phyloP scores from a whole-genome alignment of 2,329 filamentous ascomycete species.

The Pseudogymnoascus sp. region DNA sequence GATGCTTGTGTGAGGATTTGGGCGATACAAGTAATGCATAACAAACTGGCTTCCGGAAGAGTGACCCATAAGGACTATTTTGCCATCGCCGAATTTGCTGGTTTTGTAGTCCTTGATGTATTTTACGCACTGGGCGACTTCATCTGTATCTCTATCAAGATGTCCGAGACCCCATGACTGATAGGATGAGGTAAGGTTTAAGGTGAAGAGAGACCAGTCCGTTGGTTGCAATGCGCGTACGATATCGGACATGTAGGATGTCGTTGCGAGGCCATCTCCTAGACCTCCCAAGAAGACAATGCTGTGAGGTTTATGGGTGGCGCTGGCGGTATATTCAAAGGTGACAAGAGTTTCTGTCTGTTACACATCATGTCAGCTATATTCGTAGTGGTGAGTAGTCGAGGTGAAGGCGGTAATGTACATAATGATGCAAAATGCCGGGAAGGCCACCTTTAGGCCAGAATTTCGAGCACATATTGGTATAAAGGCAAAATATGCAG shows the following conservation, averaged over 20 bases:
- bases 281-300: slow-evolving; percentile 46
- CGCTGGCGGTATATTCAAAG: slow-evolving; percentile 31
- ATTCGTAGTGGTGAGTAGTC: background rate
- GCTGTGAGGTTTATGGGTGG: slow-evolving; percentile 33
- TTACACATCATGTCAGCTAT: slow-evolving; percentile 6
- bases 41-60: slow-evolving; percentile 60
- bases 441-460: slow-evolving; percentile 29
- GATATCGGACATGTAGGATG: slow-evolving; percentile 39
- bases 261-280: slow-evolving; percentile 41
- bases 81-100: slow-evolving; percentile 33
- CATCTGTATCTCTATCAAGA: slow-evolving; percentile 31
- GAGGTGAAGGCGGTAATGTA: slow-evolving; percentile 15
- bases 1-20: slow-evolving; percentile 30
- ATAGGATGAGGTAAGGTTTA: slow-evolving; percentile 34
- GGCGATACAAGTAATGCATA: slow-evolving; percentile 48
- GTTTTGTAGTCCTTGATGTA: slow-evolving; percentile 29
- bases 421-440: slow-evolving; percentile 30
- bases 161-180: slow-evolving; percentile 31
- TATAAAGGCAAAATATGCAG: background rate
- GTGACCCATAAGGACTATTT: slow-evolving; percentile 58
- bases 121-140: slow-evolving; percentile 27
- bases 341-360: slow-evolving; percentile 32
- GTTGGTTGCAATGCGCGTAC: slow-evolving; percentile 32
- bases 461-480: slow-evolving; percentile 26
- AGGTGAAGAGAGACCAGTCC: slow-evolving; percentile 31